These are phyloP conservation scores for Fusarium staphyleae DNA, from an alignment of 2,329 filamentous ascomycete genomes.

Conservation along the genomic window DNA sequence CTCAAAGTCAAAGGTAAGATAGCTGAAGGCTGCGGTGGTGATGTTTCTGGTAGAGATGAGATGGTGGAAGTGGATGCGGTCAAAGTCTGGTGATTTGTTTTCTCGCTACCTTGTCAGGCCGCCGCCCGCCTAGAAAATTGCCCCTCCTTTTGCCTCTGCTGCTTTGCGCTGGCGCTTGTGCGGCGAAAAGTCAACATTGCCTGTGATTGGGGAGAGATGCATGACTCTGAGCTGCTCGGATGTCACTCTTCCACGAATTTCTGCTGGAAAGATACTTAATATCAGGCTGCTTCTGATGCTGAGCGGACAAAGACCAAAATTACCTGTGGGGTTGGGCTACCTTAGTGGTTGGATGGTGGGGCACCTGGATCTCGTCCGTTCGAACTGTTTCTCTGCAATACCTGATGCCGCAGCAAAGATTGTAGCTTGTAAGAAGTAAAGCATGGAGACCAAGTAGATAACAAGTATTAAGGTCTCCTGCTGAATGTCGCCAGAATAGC, in stretches of 20 bases:
- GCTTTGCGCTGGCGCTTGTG: conserved; percentile 9
- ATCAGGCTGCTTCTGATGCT: not conserved
- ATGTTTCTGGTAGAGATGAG: conserved; percentile 14
- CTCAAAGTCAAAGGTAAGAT: conserved; percentile 10
- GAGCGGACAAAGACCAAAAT: conserved; percentile 18
- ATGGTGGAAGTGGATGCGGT: conserved; percentile 32
- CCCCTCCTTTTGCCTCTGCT: conserved; percentile 38
- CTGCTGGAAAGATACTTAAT: conserved; percentile 27
- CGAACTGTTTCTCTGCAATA: not conserved
- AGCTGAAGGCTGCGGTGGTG: conserved; percentile 21
- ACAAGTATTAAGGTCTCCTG: too few relatives aligned
- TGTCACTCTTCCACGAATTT: conserved; percentile 22
- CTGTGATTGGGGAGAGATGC: conserved; percentile 32
- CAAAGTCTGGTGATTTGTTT: conserved; percentile 42
- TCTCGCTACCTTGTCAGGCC: conserved; percentile 31
- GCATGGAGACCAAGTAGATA: too few relatives aligned
- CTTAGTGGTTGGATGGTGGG: conserved; percentile 17
- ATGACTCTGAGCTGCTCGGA: conserved; percentile 5
- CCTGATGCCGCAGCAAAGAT: too few relatives aligned
- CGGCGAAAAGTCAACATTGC: conserved; percentile 22
- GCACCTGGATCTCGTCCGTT: not conserved
- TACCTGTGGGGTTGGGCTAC: conserved; percentile 19
- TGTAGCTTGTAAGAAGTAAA: too few relatives aligned
- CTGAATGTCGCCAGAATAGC: too few relatives aligned
- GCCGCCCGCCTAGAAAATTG: conserved; percentile 35